Percentiles rank a stretch among this genome's conserved stretches.
phyloP scores from a whole-genome alignment of 139 green algal species.

The Coelastrella sp. region DNA sequence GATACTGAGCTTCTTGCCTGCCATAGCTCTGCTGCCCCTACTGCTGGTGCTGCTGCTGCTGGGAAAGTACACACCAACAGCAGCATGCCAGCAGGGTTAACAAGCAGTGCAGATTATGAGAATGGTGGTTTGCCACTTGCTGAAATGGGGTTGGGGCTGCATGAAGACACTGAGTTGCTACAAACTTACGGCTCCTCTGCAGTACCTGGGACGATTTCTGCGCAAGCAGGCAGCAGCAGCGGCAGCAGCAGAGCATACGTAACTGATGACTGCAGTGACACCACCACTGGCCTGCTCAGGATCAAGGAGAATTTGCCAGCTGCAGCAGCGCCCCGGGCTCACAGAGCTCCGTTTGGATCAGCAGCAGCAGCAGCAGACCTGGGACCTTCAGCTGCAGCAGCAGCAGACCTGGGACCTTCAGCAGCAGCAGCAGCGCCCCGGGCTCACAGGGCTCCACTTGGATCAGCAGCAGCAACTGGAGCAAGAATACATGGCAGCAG shows the following conservation, averaged over 20 bases:
- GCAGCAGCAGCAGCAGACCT: constrained; percentile 16
- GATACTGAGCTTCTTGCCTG: constrained; percentile 12
- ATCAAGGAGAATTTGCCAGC: constrained; percentile 40
- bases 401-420: no score
- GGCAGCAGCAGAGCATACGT: background rate
- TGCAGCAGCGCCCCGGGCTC: background rate
- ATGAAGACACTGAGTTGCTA: background rate
- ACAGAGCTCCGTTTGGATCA: background rate
- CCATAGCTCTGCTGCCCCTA: background rate
- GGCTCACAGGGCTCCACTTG: background rate
- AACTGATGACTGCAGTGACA: constrained; percentile 17
- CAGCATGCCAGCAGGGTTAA: background rate
- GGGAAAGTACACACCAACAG: background rate
- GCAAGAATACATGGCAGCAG: background rate
- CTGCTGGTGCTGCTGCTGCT: background rate
- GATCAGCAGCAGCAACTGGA: constrained; percentile 22
- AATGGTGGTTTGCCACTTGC: no score
- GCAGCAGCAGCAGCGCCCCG: background rate
- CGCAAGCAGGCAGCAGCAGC: constrained; percentile 7
- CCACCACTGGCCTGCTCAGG: constrained; percentile 32
- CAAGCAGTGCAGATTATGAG: background rate
- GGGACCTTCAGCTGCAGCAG: no score
- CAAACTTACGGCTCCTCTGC: background rate
- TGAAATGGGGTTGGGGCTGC: background rate
- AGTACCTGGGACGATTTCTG: background rate